phyloP scores from a whole-genome alignment of 2,329 filamentous ascomycete species.

The Trichoderma lentiforme region DNA sequence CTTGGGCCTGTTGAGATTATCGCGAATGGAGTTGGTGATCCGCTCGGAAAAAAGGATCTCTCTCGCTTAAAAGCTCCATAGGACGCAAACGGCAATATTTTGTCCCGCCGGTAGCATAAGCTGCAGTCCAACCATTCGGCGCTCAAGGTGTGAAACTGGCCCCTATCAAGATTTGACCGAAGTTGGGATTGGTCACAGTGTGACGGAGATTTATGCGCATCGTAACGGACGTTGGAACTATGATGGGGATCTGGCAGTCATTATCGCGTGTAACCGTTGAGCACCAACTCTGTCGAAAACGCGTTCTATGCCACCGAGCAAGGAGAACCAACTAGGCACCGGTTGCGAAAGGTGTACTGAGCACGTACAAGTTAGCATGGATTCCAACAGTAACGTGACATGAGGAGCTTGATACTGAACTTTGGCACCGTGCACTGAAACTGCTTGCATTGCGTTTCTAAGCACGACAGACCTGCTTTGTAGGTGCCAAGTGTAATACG shows the following conservation, averaged over 20 bases:
- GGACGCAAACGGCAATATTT: not conserved
- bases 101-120: not conserved
- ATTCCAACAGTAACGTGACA: not conserved
- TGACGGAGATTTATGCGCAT: not conserved
- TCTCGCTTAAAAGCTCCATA: not conserved
- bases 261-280: not conserved
- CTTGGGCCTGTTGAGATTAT: not conserved
- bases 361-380: not conserved
- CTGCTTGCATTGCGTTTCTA: not conserved
- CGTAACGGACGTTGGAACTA: not conserved
- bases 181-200: not conserved
- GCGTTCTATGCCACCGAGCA: not conserved
- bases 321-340: not conserved
- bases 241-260: not conserved
- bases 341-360: not conserved
- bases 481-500: too few relatives aligned
- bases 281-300: not conserved
- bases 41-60: not conserved
- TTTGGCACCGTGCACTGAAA: not conserved
- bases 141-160: not conserved
- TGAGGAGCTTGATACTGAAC: not conserved
- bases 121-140: not conserved
- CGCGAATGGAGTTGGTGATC: not conserved
- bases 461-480: not conserved
- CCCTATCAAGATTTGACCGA: too few relatives aligned